Conservation (phyloP, 176 grass and related monocot genomes). For the Carex parvula region DNA sequence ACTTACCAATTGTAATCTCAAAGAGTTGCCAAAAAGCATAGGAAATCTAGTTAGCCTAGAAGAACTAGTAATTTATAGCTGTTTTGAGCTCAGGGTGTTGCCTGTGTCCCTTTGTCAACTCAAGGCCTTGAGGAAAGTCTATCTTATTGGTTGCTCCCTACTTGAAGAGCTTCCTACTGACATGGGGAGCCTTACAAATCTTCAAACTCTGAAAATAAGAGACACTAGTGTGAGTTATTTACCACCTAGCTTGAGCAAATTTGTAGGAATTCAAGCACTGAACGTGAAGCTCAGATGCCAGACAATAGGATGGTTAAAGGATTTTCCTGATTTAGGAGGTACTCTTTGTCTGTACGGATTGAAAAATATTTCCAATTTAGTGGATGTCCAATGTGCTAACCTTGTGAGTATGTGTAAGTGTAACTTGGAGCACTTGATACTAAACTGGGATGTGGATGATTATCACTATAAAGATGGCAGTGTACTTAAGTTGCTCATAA, state of each 20-base stretch:
- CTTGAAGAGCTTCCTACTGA: too few relatives aligned
- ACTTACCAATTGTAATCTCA: too few relatives aligned
- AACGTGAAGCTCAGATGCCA: neutral
- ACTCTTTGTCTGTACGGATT: neutral
- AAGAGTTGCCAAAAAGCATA: too few relatives aligned
- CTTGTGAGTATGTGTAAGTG: neutral
- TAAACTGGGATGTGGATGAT: neutral
- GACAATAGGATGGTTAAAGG: neutral
- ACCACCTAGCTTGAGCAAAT: neutral
- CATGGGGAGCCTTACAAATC: too few relatives aligned
- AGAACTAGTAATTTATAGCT: rapidly evolving
- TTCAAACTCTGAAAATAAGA: neutral
- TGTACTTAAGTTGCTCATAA: neutral
- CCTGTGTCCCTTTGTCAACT: too few relatives aligned
- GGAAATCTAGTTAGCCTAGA: too few relatives aligned
- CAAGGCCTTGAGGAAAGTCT: neutral
- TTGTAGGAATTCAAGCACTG: neutral
- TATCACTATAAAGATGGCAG: too few relatives aligned
- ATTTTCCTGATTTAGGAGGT: neutral
- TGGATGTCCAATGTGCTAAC: neutral
- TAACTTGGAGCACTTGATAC: neutral
- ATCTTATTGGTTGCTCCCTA: too few relatives aligned
- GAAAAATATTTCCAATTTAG: neutral
- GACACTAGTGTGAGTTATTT: neutral
- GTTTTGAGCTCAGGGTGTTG: rapidly evolving